Evolutionary conservation across 176 grass and related monocot species (phyloP).

Genomic region (Ampelocalamus luodianensis): DNA sequence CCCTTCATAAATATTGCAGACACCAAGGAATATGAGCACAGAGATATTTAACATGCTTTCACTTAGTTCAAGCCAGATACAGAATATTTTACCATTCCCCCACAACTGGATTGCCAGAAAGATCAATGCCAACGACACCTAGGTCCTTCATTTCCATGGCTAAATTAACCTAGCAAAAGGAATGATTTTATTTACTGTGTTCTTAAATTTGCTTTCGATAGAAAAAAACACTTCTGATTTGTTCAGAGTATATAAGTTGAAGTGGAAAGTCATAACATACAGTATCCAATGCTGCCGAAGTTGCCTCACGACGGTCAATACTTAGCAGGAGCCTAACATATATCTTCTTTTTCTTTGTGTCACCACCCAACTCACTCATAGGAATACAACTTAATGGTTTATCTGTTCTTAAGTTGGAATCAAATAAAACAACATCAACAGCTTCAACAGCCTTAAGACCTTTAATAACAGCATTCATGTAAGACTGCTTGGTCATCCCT

Average conservation of each 20-base stretch:
- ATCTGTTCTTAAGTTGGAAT: constrained; percentile 50
- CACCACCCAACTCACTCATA: constrained; percentile 27
- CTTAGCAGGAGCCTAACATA: constrained; percentile 82
- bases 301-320: constrained; percentile 85
- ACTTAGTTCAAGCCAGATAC: constrained; percentile 23
- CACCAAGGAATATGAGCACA: constrained; percentile 11
- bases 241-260: constrained; percentile 7
- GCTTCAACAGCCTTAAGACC: constrained; percentile 73
- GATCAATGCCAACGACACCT: constrained; percentile 88
- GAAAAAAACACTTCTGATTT: background rate
- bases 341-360: constrained; percentile 68
- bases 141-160: constrained; percentile 87
- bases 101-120: constrained; percentile 91
- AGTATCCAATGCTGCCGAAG: constrained; percentile 80
- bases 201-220: constrained; percentile 4
- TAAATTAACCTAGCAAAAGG: constrained; percentile 70
- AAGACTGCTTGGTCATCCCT: constrained; percentile 96
- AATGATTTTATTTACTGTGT: constrained; percentile 13
- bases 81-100: constrained; percentile 77
- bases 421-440: constrained; percentile 65
- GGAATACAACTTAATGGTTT: constrained; percentile 20
- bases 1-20: constrained; percentile 56
- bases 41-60: background rate
- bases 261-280: constrained; percentile 50
- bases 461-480: constrained; percentile 90